Evolutionary conservation across 345 rosid species (phyloP).

Genomic region (Geranium brycei): DNA sequence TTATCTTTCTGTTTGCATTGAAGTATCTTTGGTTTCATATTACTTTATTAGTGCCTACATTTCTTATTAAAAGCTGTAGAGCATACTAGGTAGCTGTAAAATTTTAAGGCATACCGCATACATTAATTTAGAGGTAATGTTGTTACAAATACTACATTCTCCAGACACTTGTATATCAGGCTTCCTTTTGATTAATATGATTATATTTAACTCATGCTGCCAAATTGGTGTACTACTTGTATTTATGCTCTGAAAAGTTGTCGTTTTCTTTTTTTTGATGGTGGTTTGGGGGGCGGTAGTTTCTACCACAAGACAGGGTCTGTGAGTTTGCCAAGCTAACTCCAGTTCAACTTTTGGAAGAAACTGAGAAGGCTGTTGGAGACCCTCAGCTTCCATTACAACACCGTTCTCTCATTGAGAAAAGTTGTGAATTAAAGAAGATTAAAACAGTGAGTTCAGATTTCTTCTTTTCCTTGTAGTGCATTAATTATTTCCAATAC

Average conservation of each 20-base stretch:
- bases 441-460: constrained; percentile 36
- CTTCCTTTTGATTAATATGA: not conserved
- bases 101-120: not conserved
- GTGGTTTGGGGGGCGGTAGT: constrained; percentile 21
- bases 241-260: not conserved
- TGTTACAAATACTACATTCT: not conserved
- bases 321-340: constrained; percentile 91
- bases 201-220: too few species aligned
- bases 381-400: constrained; percentile 84
- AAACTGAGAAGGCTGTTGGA: constrained; percentile 95
- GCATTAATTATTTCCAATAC: constrained; percentile 3
- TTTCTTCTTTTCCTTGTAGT: not conserved
- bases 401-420: constrained; percentile 60
- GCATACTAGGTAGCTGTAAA: not conserved
- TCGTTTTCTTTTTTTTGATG: not conserved
- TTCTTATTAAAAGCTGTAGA: not conserved
- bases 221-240: too few species aligned
- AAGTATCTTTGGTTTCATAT: not conserved
- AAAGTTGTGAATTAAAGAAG: constrained; percentile 56
- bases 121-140: not conserved
- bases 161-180: not conserved
- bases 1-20: not conserved
- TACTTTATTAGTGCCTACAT: not conserved
- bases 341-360: constrained; percentile 87
- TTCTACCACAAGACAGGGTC: constrained; percentile 87